Base-by-base conservation (phyloP, 2,329 filamentous ascomycete species). In the Penicillium corylophilum region DNA sequence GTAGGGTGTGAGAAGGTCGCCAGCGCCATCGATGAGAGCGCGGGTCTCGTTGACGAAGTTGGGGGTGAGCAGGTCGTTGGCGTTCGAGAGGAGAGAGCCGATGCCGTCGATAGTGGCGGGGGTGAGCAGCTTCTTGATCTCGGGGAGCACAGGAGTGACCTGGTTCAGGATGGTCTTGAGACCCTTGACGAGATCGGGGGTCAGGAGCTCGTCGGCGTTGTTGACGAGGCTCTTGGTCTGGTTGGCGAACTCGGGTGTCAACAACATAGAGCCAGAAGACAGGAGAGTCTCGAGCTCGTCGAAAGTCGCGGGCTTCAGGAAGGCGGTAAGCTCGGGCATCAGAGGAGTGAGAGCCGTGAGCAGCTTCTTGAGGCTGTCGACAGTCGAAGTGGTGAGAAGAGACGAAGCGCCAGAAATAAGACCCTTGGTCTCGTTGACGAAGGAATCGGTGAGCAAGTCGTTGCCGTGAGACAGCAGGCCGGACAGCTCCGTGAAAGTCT, bases 381-480 rank as follows among this genome's bases (percentile, higher is more conserved):
- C 10, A 9, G 36, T 39, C 10, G 18, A 44, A 5, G 55, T 46
- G 5, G 61, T 64, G 4, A 64, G 55, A 5, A 64, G 55, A 4
- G 23, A 26, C 16, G 59, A 58, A 15, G 61, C 62, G 24, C 56
- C 53, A 22, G 41, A 35, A 33, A 65, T 46, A 2, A 65, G 51
- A 5, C 43, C 38, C 38, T 59, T 51, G 24, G 58, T 62, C 41
- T 64, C 54, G 16, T 49, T 46, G 23, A 61, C 52, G 28, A 64
- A 64, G n/a, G 44, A 31, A 10, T 54, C 50, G 24, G 59, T 63
- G 12, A 65, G 52, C 20, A 64, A 50, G 20, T 53, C 41, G 53
- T 59, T 64, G 26, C 57, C 62, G 18, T 59, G 54, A n/a, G 24
- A 42, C 24, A 64, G 51, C 40, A 64, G 44, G 15, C 48, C 54